Conservation (phyloP, 805 yeast species). For the Metschnikowia matae region DNA sequence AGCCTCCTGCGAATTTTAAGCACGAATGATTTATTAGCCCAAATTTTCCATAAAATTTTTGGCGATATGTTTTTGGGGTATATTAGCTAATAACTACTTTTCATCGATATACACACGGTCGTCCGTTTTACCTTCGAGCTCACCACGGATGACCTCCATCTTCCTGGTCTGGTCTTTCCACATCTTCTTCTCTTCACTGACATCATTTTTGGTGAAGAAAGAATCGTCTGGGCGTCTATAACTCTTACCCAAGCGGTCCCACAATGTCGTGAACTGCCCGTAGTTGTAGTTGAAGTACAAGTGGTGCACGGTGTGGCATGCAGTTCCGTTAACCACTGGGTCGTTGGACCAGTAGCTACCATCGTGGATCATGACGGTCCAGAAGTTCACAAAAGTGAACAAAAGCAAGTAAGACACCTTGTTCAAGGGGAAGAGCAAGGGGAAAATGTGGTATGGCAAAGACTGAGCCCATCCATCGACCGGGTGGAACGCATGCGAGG, state of each 20-base stretch:
- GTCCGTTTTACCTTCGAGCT: conserved; percentile 72
- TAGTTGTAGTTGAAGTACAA: conserved; percentile 96
- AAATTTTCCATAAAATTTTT: background rate
- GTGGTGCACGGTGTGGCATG: conserved; percentile 97
- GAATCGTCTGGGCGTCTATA: conserved; percentile 90
- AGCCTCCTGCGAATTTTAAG: no score
- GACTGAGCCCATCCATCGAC: conserved; percentile 94
- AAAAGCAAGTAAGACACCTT: conserved; percentile 76
- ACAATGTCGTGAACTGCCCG: conserved; percentile 95
- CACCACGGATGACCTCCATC: conserved; percentile 74
- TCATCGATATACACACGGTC: conserved; percentile 67
- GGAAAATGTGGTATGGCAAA: conserved; percentile 88
- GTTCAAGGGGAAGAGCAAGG: conserved; percentile 88
- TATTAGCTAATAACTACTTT: conserved; percentile 1
- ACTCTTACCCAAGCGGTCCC: conserved; percentile 95
- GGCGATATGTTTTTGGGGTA: background rate
- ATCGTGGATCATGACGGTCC: conserved; percentile 99
- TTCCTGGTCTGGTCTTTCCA: conserved; percentile 68
- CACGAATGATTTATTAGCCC: background rate
- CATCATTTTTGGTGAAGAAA: conserved; percentile 55
- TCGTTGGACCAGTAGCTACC: conserved; percentile 93
- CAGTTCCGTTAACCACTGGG: conserved; percentile 94
- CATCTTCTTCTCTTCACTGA: conserved; percentile 54
- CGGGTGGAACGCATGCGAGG: conserved; percentile 98
- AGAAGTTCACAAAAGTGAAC: conserved; percentile 89